Evolutionary conservation across 108 stramenopile species (phyloP).

Genomic region (Skeletonema potamos): DNA sequence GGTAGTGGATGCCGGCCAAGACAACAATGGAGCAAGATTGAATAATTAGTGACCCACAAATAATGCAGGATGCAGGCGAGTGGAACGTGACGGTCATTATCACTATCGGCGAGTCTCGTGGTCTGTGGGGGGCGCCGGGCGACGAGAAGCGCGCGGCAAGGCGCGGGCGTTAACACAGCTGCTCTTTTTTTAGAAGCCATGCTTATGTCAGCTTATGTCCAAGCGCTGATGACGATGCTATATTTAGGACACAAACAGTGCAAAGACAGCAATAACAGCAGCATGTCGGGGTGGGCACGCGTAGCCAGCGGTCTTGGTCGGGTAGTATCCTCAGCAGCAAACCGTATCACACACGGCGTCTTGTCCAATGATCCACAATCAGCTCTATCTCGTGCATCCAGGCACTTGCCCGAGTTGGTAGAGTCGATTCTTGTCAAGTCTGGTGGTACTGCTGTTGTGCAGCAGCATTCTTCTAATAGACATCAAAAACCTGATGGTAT

Average conservation of each 20-base stretch:
- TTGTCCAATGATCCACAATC: constrained; percentile 23
- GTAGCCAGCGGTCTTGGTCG: constrained; percentile 49
- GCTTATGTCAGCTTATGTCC: no score
- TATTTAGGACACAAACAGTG: neutral
- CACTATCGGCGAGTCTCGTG: no score
- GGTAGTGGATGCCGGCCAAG: neutral
- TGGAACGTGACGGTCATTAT: no score
- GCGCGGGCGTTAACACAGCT: no score
- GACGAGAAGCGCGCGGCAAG: no score
- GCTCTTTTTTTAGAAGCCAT: no score
- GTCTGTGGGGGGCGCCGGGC: no score
- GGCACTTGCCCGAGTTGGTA: constrained; percentile 28
- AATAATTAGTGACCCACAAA: no score
- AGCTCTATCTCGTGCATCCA: constrained; percentile 17
- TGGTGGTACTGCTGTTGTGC: neutral
- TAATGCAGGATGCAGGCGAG: no score
- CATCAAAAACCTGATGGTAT: neutral
- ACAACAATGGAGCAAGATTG: no score
- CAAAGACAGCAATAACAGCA: neutral
- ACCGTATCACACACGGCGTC: constrained; percentile 37
- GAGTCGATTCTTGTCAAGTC: constrained; percentile 14
- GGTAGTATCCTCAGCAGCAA: constrained; percentile 48
- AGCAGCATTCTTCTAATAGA: neutral
- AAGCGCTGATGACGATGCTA: neutral
- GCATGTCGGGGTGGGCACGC: constrained; percentile 47